These are phyloP conservation scores for Mycosphaerella arachidis DNA, from an alignment of 2,329 filamentous ascomycete species.

Conservation along the genomic window DNA sequence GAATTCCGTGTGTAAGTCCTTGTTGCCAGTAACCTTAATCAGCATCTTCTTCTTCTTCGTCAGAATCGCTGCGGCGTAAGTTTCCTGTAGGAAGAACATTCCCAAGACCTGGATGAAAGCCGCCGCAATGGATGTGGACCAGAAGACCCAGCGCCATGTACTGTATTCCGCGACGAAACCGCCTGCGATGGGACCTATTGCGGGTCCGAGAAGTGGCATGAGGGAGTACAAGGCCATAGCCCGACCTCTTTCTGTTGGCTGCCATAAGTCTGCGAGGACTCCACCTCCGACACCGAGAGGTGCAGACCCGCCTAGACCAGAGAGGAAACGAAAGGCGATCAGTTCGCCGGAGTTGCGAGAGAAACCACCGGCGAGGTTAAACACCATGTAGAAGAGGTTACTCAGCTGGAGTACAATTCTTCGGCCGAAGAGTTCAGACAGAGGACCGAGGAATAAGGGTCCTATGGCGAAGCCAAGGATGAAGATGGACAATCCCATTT, in stretches of 20 bases:
- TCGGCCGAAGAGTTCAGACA: constrained; percentile 37
- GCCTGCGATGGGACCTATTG: constrained; percentile 61
- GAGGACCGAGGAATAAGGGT: constrained; percentile 35
- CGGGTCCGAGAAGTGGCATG: constrained; percentile 61
- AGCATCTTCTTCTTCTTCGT: constrained; percentile 54
- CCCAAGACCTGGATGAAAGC: constrained; percentile 59
- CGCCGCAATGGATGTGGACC: constrained; percentile 59
- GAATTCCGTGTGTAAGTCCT: constrained; percentile 52
- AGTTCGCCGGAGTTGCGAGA: constrained; percentile 30
- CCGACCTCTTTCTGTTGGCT: constrained; percentile 57
- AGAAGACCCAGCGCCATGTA: constrained; percentile 72
- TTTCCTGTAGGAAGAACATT: constrained; percentile 60
- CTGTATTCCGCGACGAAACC: constrained; percentile 60
- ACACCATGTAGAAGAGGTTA: constrained; percentile 37
- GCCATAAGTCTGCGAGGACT: constrained; percentile 52
- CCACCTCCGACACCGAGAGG: constrained; percentile 37
- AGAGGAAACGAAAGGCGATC: constrained; percentile 38
- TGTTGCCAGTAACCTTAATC: constrained; percentile 56
- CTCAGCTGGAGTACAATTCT: constrained; percentile 34
- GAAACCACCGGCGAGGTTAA: constrained; percentile 37
- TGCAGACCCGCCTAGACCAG: constrained; percentile 36
- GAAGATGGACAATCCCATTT: constrained; percentile 36
- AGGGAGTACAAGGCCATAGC: constrained; percentile 61
- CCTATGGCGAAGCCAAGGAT: constrained; percentile 37
- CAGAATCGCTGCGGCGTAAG: constrained; percentile 62